A percentile compares a stretch with the other conserved stretches of the same genome.
phyloP scores from a whole-genome alignment of 2,329 filamentous ascomycete species.

The Pyricularia sp. region DNA sequence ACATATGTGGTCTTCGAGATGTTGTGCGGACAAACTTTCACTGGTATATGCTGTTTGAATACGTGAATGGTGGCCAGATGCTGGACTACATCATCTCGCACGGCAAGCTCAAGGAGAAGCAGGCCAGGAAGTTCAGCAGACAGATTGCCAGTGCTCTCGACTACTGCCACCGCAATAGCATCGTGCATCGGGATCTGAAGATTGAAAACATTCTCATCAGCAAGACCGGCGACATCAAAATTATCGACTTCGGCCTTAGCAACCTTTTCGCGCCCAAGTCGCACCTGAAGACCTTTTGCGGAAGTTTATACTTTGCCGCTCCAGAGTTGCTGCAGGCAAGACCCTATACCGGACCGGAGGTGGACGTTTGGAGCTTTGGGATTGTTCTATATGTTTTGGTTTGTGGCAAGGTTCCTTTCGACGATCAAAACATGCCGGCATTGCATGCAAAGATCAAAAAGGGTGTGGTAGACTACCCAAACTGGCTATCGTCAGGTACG shows the following conservation, averaged over 20 bases:
- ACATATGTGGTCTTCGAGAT: slow-evolving; percentile 92
- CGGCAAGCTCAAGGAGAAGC: slow-evolving; percentile 94
- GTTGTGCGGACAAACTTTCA: slow-evolving; percentile 94
- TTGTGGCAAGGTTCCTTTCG: slow-evolving; percentile 95
- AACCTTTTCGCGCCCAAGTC: slow-evolving; percentile 84
- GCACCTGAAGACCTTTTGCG: slow-evolving; percentile 93
- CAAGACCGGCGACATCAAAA: slow-evolving; percentile 98
- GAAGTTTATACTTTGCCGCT: slow-evolving; percentile 94
- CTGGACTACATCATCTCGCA: slow-evolving; percentile 99
- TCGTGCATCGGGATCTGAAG: slow-evolving; percentile 94
- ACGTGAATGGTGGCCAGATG: slow-evolving; percentile 98
- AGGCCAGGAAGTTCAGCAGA: slow-evolving; percentile 92
- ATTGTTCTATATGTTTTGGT: slow-evolving; percentile 96
- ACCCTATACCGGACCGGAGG: slow-evolving; percentile 91
- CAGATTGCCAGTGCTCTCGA: slow-evolving; percentile 95
- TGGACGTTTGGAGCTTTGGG: slow-evolving; percentile 97
- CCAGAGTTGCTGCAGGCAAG: slow-evolving; percentile 89
- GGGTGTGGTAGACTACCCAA: slow-evolving; percentile 88
- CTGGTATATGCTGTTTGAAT: slow-evolving; percentile 99
- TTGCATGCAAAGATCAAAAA: slow-evolving; percentile 99
- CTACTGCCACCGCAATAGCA: slow-evolving; percentile 96
- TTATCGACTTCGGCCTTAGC: slow-evolving; percentile 96
- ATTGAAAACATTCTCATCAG: slow-evolving; percentile 99
- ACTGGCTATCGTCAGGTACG: slow-evolving; percentile 78
- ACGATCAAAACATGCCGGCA: slow-evolving; percentile 98